Evolutionary conservation across 2,329 filamentous ascomycete genomes (phyloP).

Genomic region (Cercospora zeina): DNA sequence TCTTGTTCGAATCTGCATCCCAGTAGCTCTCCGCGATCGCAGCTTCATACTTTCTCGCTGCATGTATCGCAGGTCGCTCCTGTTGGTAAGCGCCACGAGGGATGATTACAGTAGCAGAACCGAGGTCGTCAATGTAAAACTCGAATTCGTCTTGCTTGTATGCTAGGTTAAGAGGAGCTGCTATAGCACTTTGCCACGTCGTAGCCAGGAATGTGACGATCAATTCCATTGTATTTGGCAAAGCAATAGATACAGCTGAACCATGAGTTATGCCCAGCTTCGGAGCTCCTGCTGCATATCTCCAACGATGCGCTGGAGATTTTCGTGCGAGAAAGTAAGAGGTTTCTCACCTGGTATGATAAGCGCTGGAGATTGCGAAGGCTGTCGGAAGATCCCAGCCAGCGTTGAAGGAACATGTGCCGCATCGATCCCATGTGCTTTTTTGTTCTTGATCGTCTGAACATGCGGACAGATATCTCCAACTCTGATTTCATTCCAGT

Average conservation of each 20-base stretch:
- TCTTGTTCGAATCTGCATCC: constrained; percentile 46
- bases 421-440: neutral
- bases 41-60: neutral
- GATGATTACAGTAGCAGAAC: constrained; percentile 73
- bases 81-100: constrained; percentile 60
- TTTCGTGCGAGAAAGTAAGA: neutral
- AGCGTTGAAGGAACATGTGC: neutral
- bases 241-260: constrained; percentile 75
- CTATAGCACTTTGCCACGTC: constrained; percentile 77
- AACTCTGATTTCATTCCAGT: neutral
- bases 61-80: constrained; percentile 59
- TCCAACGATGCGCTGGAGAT: neutral
- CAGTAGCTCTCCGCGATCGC: neutral
- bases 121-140: constrained; percentile 85
- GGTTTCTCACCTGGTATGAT: neutral
- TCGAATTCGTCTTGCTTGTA: constrained; percentile 90
- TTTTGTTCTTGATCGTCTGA: neutral
- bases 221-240: constrained; percentile 82
- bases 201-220: constrained; percentile 80
- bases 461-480: neutral
- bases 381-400: neutral
- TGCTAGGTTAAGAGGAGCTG: constrained; percentile 79
- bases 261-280: constrained; percentile 36
- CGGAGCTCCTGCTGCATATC: neutral
- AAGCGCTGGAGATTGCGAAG: neutral